phyloP scores from a whole-genome alignment of 352 stramenopile species.

The Thraustotheca clavata region DNA sequence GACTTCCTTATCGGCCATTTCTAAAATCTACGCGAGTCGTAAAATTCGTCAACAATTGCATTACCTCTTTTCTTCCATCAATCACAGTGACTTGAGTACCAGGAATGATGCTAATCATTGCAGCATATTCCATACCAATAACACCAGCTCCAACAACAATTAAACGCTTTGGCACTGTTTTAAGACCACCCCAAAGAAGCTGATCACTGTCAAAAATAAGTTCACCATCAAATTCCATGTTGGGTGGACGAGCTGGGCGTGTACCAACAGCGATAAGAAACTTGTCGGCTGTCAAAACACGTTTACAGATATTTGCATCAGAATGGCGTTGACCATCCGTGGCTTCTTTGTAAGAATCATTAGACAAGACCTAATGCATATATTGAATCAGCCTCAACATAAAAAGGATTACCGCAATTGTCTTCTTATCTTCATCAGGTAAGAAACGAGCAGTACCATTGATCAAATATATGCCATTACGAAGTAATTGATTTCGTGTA shows the following conservation, averaged over 20 bases:
- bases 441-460: constrained; percentile 74
- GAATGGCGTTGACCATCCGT: constrained; percentile 66
- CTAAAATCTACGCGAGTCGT: constrained; percentile 48
- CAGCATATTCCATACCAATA: constrained; percentile 89
- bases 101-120: constrained; percentile 84
- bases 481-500: constrained; percentile 70
- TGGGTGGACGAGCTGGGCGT: constrained; percentile 55
- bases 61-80: constrained; percentile 57
- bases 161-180: constrained; percentile 59
- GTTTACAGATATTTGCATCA: constrained; percentile 76
- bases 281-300: constrained; percentile 76
- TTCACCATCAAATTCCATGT: constrained; percentile 83
- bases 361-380: constrained; percentile 43
- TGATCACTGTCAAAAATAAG: constrained; percentile 82
- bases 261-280: constrained; percentile 83
- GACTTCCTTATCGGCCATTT: constrained; percentile 86
- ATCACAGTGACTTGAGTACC: constrained; percentile 83
- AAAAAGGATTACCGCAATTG: constrained; percentile 35
- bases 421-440: constrained; percentile 51
- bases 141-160: constrained; percentile 80
- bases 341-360: constrained; percentile 67
- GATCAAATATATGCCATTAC: constrained; percentile 73
- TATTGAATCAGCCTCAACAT: not conserved
- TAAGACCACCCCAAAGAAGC: constrained; percentile 70
- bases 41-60: not conserved